Evolutionary conservation across 2,329 filamentous ascomycete genomes (phyloP), one percentile per base, ranked within the genome.

Genomic region (Madurella fahalii): DNA sequence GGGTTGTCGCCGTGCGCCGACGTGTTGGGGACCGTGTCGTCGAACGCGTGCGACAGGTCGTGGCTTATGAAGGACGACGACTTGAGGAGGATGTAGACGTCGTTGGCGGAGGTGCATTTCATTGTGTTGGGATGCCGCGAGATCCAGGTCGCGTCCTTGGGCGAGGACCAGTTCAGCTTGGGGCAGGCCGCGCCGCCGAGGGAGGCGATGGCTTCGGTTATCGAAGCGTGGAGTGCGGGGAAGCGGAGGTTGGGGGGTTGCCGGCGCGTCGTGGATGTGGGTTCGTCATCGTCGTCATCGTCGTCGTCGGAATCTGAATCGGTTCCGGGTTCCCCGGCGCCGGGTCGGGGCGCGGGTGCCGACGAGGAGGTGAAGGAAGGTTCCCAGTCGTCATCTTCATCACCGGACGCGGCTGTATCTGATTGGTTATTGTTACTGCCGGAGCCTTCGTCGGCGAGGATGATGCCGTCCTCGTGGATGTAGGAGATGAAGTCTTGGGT

Each of bases 81-180:
- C 74, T 99, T 99, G 13, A 99, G 80, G 1, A 99, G 80, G 15
- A 97, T 80, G 67, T 97, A 99, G 43, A 99, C 83, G 66, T 99
- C 94, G 68, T 94, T 95, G 2, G 94, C 84, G 0, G 84, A 85
- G 4, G 84, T 85, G 72, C 94, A 99, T 70, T 95, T 90, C 74
- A 96, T 87, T 45, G 89, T 95, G 71, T 99, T 99, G 64, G 85
- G 72, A 79, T 93, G 69, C 73, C 72, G 85, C 72, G 81, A 84
- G 71, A 99, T 96, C 87, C 91, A 96, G 18, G 89, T 90, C 9
- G 94, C 94, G 68, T 99, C 94, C 70, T 96, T 96, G 4, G 94
- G 94, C 4, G 91, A 86, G 5, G 92, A 96, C 94, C 94, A 99
- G 74, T 97, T 97, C 45, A 99, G 76, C 72, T 99, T 99, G 0